Conservation (phyloP, 108 stramenopile genomes). For the Aurantiochytrium sp. region DNA sequence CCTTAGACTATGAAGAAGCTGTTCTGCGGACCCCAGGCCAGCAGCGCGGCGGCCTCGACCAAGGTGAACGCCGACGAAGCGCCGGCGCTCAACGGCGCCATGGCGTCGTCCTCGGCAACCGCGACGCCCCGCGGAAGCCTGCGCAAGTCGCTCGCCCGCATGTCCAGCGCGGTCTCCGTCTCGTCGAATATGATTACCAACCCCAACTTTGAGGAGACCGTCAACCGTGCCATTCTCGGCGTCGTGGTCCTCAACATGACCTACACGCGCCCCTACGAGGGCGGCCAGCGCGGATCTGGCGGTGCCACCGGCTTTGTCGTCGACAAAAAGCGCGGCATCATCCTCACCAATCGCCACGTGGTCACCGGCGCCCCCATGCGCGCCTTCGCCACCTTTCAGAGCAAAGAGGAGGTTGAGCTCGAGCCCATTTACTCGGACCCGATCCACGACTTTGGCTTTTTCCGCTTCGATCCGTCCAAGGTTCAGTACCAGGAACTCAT, state of each 20-base stretch:
- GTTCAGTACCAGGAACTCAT: slow-evolving; percentile 20
- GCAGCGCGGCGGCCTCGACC: too few species aligned
- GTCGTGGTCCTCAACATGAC: background rate
- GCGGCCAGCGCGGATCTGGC: background rate
- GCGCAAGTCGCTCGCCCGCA: background rate
- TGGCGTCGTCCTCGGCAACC: too few species aligned
- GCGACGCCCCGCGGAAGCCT: too few species aligned
- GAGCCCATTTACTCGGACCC: slow-evolving; percentile 40
- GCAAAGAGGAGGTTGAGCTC: slow-evolving; percentile 45
- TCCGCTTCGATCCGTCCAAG: slow-evolving; percentile 34
- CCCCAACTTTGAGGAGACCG: background rate
- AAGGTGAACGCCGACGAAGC: too few species aligned
- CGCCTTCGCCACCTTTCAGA: slow-evolving; percentile 34
- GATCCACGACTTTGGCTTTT: slow-evolving; percentile 20
- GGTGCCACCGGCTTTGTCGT: slow-evolving; percentile 24
- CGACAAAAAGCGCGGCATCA: slow-evolving; percentile 13
- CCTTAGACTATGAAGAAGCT: too few species aligned
- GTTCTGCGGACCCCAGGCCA: too few species aligned
- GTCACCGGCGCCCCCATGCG: slow-evolving; percentile 28
- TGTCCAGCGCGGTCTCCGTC: background rate
- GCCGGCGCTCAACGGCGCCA: too few species aligned
- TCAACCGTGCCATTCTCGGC: background rate
- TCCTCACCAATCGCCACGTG: slow-evolving; percentile 47
- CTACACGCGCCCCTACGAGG: background rate
- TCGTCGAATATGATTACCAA: background rate